Evolutionary conservation across 495 filamentous ascomycete genomes (phyloP), one percentile per base, ranked within the genome.

Genomic region (Trichoderma gamsii): DNA sequence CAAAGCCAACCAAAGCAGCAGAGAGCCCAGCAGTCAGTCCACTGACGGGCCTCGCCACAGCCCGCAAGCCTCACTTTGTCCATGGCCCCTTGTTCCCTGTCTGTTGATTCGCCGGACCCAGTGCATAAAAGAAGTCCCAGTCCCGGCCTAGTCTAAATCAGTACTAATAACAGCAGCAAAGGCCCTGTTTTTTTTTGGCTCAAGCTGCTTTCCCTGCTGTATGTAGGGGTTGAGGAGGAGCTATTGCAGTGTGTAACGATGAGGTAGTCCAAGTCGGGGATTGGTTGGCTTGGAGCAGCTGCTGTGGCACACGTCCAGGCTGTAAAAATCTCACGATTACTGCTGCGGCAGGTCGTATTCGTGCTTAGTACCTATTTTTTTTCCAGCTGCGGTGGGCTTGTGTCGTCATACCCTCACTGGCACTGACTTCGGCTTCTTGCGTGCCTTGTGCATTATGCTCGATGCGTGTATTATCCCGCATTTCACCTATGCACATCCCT

Each of bases 161-260:
- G 35, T 38, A 38, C 35, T 38, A 38, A 38, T 9, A 2, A 38
- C 0, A 6, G 25, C 56, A 1, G 1, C 4, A 2, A 11, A 15
- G 56, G 27, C 56, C 56, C 56, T 61, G 56, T 61, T 61, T 61
- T 61, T 32, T 4, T 29, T n/a, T n/a, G n/a, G n/a, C n/a, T n/a
- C n/a, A n/a, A 4, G 23, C 23, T 2, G 44, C 44, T 4, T 15
- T 49, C 3, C n/a, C 13, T 49, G 44, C n/a, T 49, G 44, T 49
- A 49, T 4, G 44, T 29, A 29, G 29, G 29, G 29, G 29, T 29
- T 29, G 29, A 29, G 29, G 29, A 29, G 29, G 4, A 46, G 49
- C n/a, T 29, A 38, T 38, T 38, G 35, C n/a, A n/a, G 49, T 52
- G 49, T 52, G 49, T 52, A 52, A 52, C 49, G 49, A 52, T 52